phyloP scores from a whole-genome alignment of 306 rosid genomes.

The Citrullus mucosospermus region DNA sequence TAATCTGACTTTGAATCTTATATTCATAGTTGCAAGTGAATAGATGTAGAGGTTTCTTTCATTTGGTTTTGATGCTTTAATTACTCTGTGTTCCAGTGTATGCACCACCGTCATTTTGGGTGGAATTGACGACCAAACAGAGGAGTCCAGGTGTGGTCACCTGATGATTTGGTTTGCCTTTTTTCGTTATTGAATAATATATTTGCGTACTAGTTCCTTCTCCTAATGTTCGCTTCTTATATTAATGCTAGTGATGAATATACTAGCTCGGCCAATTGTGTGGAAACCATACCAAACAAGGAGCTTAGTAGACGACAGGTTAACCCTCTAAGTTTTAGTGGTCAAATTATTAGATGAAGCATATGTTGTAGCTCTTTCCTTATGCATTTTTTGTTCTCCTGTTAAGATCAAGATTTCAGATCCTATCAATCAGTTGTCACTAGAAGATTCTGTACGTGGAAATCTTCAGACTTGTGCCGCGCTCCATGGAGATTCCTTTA shows the following conservation, averaged over 20 bases:
- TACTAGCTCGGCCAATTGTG: slow-evolving; percentile 38
- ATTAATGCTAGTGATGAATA: slow-evolving; percentile 44
- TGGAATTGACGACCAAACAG: slow-evolving; percentile 48
- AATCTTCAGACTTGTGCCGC: slow-evolving; percentile 84
- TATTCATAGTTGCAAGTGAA: slow-evolving; percentile 3
- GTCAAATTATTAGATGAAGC: slow-evolving; percentile 9
- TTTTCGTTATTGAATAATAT: background rate
- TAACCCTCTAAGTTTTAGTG: slow-evolving; percentile 10
- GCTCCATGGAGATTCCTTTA: slow-evolving; percentile 89
- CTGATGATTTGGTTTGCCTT: slow-evolving; percentile 9
- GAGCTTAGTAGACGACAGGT: slow-evolving; percentile 82
- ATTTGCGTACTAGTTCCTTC: background rate
- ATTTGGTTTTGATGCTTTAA: slow-evolving; percentile 6
- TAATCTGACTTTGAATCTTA: slow-evolving; percentile 10
- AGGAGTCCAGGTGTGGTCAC: slow-evolving; percentile 66
- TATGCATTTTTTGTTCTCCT: slow-evolving; percentile 12
- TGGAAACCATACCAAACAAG: slow-evolving; percentile 48
- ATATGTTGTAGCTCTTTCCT: slow-evolving; percentile 3
- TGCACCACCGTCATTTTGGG: slow-evolving; percentile 85
- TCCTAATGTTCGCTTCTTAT: background rate
- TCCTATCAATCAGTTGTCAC: slow-evolving; percentile 66
- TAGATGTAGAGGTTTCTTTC: slow-evolving; percentile 9
- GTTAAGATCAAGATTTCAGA: slow-evolving; percentile 71
- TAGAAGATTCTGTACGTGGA: slow-evolving; percentile 73
- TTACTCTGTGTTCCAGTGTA: slow-evolving; percentile 42